Evolutionary conservation across 495 filamentous ascomycete species (phyloP), one percentile per base, ranked within the genome.

Genomic region (Tetracladium marchalianum): DNA sequence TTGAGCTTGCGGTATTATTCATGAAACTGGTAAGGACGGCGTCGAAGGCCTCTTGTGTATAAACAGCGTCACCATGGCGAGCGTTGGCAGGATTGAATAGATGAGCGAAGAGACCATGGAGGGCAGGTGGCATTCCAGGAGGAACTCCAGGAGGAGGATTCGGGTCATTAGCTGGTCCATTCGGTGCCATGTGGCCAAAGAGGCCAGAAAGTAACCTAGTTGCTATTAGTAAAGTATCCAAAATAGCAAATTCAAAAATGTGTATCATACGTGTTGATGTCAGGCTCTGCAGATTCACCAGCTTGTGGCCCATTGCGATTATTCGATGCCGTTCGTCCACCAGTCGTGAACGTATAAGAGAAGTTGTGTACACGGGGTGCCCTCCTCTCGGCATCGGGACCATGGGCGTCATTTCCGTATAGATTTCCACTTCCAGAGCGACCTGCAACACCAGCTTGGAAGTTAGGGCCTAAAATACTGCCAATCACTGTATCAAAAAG

Each of bases 11-110:
- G 41, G 84, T 80, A 46, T 85, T 78, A 54, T 95, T 90, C 76
- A 95, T 87, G 27, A 98, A 68, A 49, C 84, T 76, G 1, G 87
- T 81, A 35, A 98, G 82, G 47, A 98, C 83, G 31, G 85, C 79
- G 60, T 98, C 90, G 0, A 97, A 66, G 11, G 85, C 88, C 65
- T 92, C 89, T 66, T 96, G 87, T 1, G 83, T 80, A 57, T 87
- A 94, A 1, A 95, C 92, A n/a, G 81, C 86, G 61, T 97, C 90
- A 11, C 87, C 87, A 44, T 75, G 70, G 5, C 71, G 70, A 7
- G 70, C 77, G 27, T 62, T 61, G 15, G 64, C 66, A 27, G 81
- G 68, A 51, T 77, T 78, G 34, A 88, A 60, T 32, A 90, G 50
- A 5, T 66, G 62, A 19, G 64, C 60, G 34, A 85, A 56, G 17